These are phyloP conservation scores for Delphinella strobiligena DNA, from an alignment of 2,329 filamentous ascomycete species.

Conservation along the genomic window DNA sequence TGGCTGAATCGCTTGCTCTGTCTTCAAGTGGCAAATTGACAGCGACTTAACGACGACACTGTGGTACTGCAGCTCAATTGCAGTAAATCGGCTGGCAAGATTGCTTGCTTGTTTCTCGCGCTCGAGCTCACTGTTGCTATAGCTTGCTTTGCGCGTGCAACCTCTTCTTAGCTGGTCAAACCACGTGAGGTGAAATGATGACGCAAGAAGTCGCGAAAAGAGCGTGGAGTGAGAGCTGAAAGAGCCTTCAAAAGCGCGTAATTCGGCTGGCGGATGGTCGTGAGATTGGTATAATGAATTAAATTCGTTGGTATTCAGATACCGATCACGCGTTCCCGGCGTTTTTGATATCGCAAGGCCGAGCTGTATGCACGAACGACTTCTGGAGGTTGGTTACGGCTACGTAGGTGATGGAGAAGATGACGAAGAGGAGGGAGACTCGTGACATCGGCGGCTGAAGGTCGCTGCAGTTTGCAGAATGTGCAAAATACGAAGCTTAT, in stretches of 20 bases:
- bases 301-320: background rate
- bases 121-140: background rate
- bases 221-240: background rate
- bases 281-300: background rate
- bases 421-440: slow-evolving; percentile 1
- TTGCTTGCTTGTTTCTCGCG: too few species aligned
- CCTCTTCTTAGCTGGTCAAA: background rate
- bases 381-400: background rate
- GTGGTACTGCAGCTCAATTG: too few species aligned
- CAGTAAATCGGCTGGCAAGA: too few species aligned
- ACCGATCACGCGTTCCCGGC: background rate
- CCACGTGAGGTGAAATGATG: background rate
- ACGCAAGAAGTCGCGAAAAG: background rate
- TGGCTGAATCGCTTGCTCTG: too few species aligned
- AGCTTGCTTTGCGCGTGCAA: background rate
- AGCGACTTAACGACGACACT: too few species aligned
- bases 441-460: too few species aligned
- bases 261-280: background rate
- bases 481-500: too few species aligned
- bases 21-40: too few species aligned
- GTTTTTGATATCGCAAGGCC: background rate
- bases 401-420: background rate
- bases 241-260: background rate
- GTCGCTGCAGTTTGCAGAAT: too few species aligned
- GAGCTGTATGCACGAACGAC: background rate